A percentile compares a stretch with the other conserved stretches of the same genome.
These are phyloP conservation scores for Citropsis articulata DNA, from an alignment of 345 rosid species.

Conservation along the genomic window DNA sequence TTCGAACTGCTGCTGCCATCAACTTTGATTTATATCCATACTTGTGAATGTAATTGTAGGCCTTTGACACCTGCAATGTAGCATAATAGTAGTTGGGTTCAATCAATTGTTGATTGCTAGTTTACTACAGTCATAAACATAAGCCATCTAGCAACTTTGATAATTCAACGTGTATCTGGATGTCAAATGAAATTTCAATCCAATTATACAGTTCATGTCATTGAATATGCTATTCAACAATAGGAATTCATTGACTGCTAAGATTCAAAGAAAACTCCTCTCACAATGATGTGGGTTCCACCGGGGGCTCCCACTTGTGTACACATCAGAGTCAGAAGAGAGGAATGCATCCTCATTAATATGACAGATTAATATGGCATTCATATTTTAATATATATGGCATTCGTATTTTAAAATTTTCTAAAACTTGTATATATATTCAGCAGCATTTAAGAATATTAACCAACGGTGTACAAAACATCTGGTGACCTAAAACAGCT, in stretches of 20 bases:
- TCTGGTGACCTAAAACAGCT: neutral
- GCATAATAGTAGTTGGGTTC: neutral
- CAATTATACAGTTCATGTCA: neutral
- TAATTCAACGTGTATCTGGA: neutral
- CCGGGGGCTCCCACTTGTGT: neutral
- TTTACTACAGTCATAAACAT: neutral
- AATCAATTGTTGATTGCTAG: neutral
- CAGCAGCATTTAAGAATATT: neutral
- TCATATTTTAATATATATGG: neutral
- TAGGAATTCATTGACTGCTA: neutral
- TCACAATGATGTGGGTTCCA: neutral
- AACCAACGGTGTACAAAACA: neutral
- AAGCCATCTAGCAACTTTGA: neutral
- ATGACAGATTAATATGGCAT: neutral
- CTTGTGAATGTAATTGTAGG: slow-evolving; percentile 90
- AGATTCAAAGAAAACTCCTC: neutral
- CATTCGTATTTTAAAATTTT: neutral
- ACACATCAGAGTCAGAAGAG: neutral
- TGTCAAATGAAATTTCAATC: neutral
- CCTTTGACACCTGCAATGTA: slow-evolving; percentile 50
- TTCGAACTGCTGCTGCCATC: slow-evolving; percentile 98
- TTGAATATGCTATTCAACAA: neutral
- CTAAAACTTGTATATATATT: too few relatives aligned
- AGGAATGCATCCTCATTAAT: neutral
- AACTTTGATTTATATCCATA: slow-evolving; percentile 87